A percentile compares a stretch with the other conserved stretches of the same genome.
phyloP scores from a whole-genome alignment of 2,329 filamentous ascomycete species.

The Alternaria solani region DNA sequence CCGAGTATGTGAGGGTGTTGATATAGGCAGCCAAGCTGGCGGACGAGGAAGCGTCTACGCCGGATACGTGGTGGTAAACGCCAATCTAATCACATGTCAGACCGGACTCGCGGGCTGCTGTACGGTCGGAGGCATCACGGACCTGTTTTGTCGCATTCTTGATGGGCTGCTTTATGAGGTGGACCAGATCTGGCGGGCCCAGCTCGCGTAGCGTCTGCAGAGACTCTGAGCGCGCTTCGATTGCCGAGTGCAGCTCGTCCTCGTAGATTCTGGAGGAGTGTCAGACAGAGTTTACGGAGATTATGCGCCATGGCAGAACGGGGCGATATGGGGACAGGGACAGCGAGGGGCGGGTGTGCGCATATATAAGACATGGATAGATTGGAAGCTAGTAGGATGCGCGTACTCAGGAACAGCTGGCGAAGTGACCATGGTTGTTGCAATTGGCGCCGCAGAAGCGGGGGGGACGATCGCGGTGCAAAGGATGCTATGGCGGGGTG shows the following conservation, averaged over 20 bases:
- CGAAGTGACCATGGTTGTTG: constrained; percentile 52
- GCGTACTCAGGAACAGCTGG: constrained; percentile 56
- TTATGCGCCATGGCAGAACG: neutral
- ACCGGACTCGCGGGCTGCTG: constrained; percentile 12
- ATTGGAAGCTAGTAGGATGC: constrained; percentile 23
- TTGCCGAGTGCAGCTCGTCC: constrained; percentile 87
- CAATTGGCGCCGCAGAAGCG: constrained; percentile 36
- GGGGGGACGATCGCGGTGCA: constrained; percentile 13
- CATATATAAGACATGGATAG: constrained; percentile 7
- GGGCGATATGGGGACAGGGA: neutral
- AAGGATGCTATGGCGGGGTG: constrained; percentile 16
- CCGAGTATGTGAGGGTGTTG: constrained; percentile 93
- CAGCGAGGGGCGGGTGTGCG: neutral
- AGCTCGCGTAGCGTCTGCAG: constrained; percentile 87
- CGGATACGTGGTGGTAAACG: constrained; percentile 97
- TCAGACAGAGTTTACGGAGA: constrained; percentile 7
- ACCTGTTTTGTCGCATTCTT: constrained; percentile 67
- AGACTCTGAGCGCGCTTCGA: constrained; percentile 91
- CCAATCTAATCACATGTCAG: constrained; percentile 68
- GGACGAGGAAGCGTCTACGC: constrained; percentile 95
- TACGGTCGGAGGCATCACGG: constrained; percentile 23
- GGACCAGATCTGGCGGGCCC: constrained; percentile 93
- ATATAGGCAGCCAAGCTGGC: constrained; percentile 97
- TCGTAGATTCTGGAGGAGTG: constrained; percentile 77
- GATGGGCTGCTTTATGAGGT: constrained; percentile 81